Conservation (phyloP, 1,284 basidiomycete species). For the Nidula niveotomentosa region DNA sequence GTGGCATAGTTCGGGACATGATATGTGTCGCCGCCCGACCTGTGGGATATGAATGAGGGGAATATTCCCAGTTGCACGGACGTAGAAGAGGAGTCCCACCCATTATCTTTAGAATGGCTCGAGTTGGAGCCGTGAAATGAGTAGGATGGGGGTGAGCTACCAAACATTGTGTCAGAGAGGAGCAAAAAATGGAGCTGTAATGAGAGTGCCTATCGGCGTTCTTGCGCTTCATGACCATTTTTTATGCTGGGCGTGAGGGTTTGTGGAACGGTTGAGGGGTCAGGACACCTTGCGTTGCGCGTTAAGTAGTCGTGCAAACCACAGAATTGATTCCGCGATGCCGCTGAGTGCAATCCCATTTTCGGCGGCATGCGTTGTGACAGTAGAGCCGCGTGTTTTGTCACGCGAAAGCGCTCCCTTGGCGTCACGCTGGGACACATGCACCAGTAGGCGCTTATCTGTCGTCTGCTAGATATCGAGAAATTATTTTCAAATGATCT, state of each 20-base stretch:
- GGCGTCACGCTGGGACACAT: too few species aligned
- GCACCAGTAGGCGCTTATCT: too few species aligned
- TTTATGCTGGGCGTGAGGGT: not conserved
- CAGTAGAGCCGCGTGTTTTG: not conserved
- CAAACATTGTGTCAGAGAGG: slow-evolving; percentile 14
- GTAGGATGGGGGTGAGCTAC: slow-evolving; percentile 23
- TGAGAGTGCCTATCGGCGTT: too few species aligned
- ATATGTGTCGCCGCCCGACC: slow-evolving; percentile 31
- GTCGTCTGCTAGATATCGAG: too few species aligned
- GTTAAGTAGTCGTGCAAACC: slow-evolving; percentile 4
- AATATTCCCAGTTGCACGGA: slow-evolving; percentile 2
- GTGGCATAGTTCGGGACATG: slow-evolving; percentile 36
- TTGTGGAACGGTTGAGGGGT: not conserved
- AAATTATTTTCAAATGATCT: too few species aligned
- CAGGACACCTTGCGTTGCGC: slow-evolving; percentile 4
- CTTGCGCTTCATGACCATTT: not conserved
- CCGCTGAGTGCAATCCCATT: not conserved
- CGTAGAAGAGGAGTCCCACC: slow-evolving; percentile 16
- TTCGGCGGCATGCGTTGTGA: too few species aligned
- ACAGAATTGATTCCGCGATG: not conserved
- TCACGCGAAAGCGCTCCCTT: not conserved
- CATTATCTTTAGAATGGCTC: slow-evolving; percentile 33
- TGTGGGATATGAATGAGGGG: slow-evolving; percentile 11
- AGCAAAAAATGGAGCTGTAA: slow-evolving; percentile 1
- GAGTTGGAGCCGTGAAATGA: slow-evolving; percentile 34